A percentile compares a stretch with the other conserved stretches of the same genome.
Evolutionary conservation across 306 rosid genomes (phyloP).

Genomic region (Pueraria montana): DNA sequence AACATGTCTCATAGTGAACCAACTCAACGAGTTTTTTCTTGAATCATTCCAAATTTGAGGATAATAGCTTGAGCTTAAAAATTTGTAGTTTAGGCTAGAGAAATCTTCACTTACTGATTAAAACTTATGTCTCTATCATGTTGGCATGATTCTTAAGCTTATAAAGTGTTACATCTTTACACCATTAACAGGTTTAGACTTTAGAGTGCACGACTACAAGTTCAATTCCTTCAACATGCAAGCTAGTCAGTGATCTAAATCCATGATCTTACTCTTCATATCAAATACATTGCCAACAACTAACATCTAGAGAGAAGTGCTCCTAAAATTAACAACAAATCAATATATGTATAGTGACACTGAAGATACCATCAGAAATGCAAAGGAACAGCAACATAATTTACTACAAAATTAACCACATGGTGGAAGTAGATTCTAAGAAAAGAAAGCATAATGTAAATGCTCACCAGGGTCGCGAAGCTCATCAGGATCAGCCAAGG

Average conservation of each 20-base stretch:
- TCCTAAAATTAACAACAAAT: conserved; percentile 12
- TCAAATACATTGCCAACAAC: background rate
- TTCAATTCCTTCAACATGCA: conserved; percentile 28
- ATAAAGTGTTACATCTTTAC: conserved; percentile 5
- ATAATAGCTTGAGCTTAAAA: background rate
- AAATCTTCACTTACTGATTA: background rate
- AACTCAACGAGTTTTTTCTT: background rate
- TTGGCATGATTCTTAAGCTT: background rate
- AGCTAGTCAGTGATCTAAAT: conserved; percentile 1
- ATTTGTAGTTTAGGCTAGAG: conserved; percentile 4
- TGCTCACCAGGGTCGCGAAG: conserved; percentile 91
- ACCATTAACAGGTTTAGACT: conserved; percentile 14
- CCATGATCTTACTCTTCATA: conserved; percentile 29
- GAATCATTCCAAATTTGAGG: background rate
- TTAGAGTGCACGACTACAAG: background rate
- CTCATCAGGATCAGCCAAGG: conserved; percentile 95
- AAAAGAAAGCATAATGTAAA: conserved; percentile 16
- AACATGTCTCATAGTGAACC: background rate
- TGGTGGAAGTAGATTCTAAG: no score
- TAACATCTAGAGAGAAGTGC: conserved; percentile 3
- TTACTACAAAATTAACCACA: background rate
- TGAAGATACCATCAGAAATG: conserved; percentile 20
- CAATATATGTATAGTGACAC: background rate
- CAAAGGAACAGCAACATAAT: background rate
- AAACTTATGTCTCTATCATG: background rate